These are phyloP conservation scores for Plasmopara halstedii DNA, from an alignment of 352 stramenopile genomes.

Conservation along the genomic window DNA sequence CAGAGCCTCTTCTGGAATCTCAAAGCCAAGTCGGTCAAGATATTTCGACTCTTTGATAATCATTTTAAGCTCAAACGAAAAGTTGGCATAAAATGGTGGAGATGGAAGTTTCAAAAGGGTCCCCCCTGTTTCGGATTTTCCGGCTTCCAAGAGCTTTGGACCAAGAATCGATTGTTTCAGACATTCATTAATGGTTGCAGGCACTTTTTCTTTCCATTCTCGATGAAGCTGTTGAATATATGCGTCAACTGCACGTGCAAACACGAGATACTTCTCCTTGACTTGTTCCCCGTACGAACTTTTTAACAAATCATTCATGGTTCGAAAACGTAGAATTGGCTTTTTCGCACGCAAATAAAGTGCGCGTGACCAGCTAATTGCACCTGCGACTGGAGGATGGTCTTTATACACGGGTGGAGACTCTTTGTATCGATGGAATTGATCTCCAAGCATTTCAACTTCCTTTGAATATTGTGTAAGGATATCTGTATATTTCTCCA, in stretches of 20 bases:
- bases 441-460: slow-evolving; percentile 84
- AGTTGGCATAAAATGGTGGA: slow-evolving; percentile 92
- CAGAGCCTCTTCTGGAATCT: slow-evolving; percentile 90
- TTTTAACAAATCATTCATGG: slow-evolving; percentile 90
- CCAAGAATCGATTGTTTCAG: slow-evolving; percentile 91
- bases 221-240: slow-evolving; percentile 91
- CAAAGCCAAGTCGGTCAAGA: slow-evolving; percentile 92
- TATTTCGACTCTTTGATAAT: slow-evolving; percentile 96
- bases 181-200: slow-evolving; percentile 86
- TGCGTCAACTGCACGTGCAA: slow-evolving; percentile 87
- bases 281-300: slow-evolving; percentile 87
- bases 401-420: slow-evolving; percentile 90
- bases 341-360: slow-evolving; percentile 91
- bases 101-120: slow-evolving; percentile 80
- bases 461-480: slow-evolving; percentile 95
- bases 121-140: slow-evolving; percentile 66
- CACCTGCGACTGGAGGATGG: slow-evolving; percentile 83
- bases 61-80: slow-evolving; percentile 87
- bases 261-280: slow-evolving; percentile 92
- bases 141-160: slow-evolving; percentile 64
- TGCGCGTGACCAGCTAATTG: slow-evolving; percentile 75
- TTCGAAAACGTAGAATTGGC: slow-evolving; percentile 90
- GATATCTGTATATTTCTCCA: slow-evolving; percentile 96
- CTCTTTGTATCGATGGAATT: slow-evolving; percentile 84
- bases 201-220: slow-evolving; percentile 89